Percentiles rank a stretch among this genome's conserved stretches.
Evolutionary conservation across 768 basidiomycete genomes (phyloP).

Genomic region (Pleurotus sapidus): DNA sequence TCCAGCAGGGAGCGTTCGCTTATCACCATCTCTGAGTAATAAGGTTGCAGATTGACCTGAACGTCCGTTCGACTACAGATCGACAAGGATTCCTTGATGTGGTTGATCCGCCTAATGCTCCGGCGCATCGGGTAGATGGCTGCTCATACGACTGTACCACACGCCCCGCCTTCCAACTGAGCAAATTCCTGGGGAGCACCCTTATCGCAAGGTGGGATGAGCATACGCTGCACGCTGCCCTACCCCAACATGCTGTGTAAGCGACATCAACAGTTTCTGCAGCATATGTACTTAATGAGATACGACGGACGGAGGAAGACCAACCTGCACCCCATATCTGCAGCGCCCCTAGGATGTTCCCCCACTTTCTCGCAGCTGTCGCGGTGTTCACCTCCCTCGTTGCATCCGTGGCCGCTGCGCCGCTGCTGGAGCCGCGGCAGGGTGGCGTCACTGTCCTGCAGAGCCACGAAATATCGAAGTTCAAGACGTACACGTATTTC

Average conservation of each 20-base stretch:
- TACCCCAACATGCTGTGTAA: neutral
- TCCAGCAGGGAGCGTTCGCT: too few relatives aligned
- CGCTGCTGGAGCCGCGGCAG: constrained; percentile 17
- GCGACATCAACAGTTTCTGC: neutral
- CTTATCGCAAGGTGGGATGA: too few relatives aligned
- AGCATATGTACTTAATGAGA: neutral
- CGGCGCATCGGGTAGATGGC: too few relatives aligned
- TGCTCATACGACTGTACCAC: too few relatives aligned
- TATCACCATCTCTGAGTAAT: too few relatives aligned
- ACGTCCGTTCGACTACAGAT: too few relatives aligned
- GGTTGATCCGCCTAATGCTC: too few relatives aligned
- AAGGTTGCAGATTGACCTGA: too few relatives aligned
- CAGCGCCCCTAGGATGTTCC: neutral
- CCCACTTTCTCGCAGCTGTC: neutral
- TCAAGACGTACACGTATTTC: constrained; percentile 39
- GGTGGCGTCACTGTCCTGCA: constrained; percentile 32
- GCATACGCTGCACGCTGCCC: neutral
- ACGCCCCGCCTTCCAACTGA: too few relatives aligned
- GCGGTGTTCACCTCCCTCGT: neutral
- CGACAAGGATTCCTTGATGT: too few relatives aligned
- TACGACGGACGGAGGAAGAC: neutral
- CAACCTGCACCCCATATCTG: neutral
- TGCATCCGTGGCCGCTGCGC: neutral
- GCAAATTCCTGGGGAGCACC: too few relatives aligned
- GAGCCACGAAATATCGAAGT: constrained; percentile 37